phyloP scores from a whole-genome alignment of 345 rosid species.

The Arabidopsis thaliana region DNA sequence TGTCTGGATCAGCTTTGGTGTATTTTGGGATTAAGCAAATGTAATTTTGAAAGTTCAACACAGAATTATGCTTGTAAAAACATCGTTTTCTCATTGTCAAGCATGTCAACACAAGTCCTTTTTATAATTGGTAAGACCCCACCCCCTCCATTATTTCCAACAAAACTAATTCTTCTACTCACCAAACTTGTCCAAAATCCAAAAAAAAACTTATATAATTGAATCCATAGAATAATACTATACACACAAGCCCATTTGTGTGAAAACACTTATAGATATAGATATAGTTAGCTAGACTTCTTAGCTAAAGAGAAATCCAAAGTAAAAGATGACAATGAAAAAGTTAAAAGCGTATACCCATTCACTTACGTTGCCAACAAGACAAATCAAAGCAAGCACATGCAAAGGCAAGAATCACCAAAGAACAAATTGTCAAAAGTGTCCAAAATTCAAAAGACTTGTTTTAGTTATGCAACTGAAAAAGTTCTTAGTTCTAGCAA shows the following conservation, averaged over 20 bases:
- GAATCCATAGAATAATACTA: constrained; percentile 23
- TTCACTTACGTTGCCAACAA: constrained; percentile 20
- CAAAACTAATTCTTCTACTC: constrained; percentile 35
- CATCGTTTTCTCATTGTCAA: constrained; percentile 46
- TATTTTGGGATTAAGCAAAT: constrained; percentile 31
- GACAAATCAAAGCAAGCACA: constrained; percentile 40
- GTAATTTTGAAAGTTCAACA: constrained; percentile 26
- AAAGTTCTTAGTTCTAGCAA: constrained; percentile 37
- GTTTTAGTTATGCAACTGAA: constrained; percentile 30
- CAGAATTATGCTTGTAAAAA: constrained; percentile 47
- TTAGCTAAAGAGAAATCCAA: constrained; percentile 31
- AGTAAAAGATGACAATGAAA: constrained; percentile 31
- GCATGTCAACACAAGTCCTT: constrained; percentile 31
- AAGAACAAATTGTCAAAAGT: constrained; percentile 36
- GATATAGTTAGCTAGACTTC: constrained; percentile 8
- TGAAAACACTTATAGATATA: not conserved
- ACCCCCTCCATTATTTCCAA: constrained; percentile 37
- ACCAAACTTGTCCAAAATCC: constrained; percentile 31
- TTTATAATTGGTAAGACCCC: constrained; percentile 48
- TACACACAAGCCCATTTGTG: not conserved
- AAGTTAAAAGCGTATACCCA: constrained; percentile 7
- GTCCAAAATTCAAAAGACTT: constrained; percentile 29
- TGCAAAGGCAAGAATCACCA: constrained; percentile 35
- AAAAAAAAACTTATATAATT: constrained; percentile 14
- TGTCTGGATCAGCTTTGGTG: constrained; percentile 34